A percentile compares a stretch with the other conserved stretches of the same genome.
Conservation (phyloP, 371 early-diverging fungal genomes). For the Rhizomucor miehei region DNA sequence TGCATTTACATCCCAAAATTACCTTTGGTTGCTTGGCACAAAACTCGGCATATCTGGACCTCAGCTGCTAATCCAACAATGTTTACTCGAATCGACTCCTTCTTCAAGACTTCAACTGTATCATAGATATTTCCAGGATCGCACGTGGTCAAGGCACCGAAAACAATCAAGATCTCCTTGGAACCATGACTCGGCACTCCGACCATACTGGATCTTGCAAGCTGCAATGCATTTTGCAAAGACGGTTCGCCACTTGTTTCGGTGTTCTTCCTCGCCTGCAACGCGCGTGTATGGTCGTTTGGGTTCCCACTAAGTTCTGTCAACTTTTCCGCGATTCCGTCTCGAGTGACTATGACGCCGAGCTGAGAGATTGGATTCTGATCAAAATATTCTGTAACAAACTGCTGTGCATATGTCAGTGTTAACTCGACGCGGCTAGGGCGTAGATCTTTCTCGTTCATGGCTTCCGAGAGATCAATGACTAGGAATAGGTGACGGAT, state of each 20-base stretch:
- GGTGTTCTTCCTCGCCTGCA: conserved; percentile 62
- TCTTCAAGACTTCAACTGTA: conserved; percentile 67
- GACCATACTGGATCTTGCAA: conserved; percentile 66
- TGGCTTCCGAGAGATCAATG: conserved; percentile 80
- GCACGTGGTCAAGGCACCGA: conserved; percentile 87
- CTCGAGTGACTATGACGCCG: conserved; percentile 83
- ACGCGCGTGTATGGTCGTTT: conserved; percentile 68
- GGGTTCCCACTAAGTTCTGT: conserved; percentile 85
- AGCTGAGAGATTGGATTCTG: conserved; percentile 94
- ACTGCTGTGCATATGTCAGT: conserved; percentile 65
- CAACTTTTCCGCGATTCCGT: conserved; percentile 85
- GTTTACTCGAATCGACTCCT: conserved; percentile 75
- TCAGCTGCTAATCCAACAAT: conserved; percentile 90
- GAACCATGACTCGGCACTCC: conserved; percentile 93
- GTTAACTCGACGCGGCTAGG: conserved; percentile 79
- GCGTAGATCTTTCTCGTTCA: conserved; percentile 82
- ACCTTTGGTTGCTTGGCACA: conserved; percentile 80
- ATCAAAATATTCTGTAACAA: conserved; percentile 88
- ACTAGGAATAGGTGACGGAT: conserved; percentile 86
- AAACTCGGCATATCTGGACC: conserved; percentile 76
- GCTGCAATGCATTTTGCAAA: conserved; percentile 86
- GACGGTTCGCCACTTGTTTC: conserved; percentile 90
- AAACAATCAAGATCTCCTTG: conserved; percentile 81
- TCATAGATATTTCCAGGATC: conserved; percentile 91
- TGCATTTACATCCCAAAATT: conserved; percentile 3